Evolutionary conservation across 2,329 filamentous ascomycete species (phyloP).

Genomic region (Fusarium sp.): DNA sequence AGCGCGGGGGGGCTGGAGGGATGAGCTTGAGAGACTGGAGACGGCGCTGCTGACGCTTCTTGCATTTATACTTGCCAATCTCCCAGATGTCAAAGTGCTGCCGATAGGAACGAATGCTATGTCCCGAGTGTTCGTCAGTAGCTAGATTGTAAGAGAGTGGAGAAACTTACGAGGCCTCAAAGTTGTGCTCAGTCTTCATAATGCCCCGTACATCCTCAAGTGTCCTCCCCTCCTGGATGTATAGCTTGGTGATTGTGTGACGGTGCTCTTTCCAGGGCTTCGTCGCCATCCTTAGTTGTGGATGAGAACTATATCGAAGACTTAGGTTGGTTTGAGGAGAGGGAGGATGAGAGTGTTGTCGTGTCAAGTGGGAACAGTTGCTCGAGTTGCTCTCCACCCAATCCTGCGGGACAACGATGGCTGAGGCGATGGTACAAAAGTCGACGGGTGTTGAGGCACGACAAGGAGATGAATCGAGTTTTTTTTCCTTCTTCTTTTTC

Average conservation of each 20-base stretch:
- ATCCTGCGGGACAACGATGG: slow-evolving; percentile 29
- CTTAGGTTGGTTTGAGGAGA: not conserved
- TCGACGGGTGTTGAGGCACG: slow-evolving; percentile 21
- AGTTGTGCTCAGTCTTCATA: slow-evolving; percentile 53
- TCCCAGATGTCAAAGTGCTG: too few species aligned
- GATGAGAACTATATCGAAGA: not conserved
- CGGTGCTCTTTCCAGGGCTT: slow-evolving; percentile 56
- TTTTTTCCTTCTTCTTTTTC: not conserved
- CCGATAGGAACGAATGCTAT: too few species aligned
- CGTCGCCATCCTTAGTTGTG: slow-evolving; percentile 51
- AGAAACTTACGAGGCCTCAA: slow-evolving; percentile 56
- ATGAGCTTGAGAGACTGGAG: too few species aligned
- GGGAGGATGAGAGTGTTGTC: not conserved
- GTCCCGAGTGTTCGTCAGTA: too few species aligned
- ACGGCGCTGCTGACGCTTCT: too few species aligned
- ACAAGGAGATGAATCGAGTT: not conserved
- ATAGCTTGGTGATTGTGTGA: slow-evolving; percentile 52
- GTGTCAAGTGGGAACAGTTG: not conserved
- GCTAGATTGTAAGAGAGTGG: not conserved
- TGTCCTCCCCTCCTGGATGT: slow-evolving; percentile 54
- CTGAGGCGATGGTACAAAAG: slow-evolving; percentile 22
- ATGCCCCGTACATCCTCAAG: slow-evolving; percentile 54
- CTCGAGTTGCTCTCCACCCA: not conserved
- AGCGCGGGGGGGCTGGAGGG: too few species aligned
- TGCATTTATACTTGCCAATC: too few species aligned